Evolutionary conservation across 805 yeast species (phyloP).

Genomic region (Candida silvatica): DNA sequence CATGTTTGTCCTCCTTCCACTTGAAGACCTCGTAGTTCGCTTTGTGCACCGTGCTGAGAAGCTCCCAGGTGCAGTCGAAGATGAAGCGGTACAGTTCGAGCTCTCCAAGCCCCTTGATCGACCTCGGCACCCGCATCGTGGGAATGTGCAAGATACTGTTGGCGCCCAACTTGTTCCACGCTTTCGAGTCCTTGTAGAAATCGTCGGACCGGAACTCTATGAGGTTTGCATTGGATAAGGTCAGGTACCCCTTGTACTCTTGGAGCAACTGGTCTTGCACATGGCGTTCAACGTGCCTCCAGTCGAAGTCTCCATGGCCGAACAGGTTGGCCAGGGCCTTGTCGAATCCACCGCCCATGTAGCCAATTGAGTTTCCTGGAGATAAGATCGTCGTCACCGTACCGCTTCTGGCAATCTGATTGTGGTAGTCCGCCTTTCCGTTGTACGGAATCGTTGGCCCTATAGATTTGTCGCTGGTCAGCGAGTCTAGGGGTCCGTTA

Average conservation of each 20-base stretch:
- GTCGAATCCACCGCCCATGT: conserved; percentile 46
- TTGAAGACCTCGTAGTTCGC: conserved; percentile 10
- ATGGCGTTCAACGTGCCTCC: conserved; percentile 16
- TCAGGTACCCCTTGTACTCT: conserved; percentile 24
- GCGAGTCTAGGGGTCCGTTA: conserved; percentile 12
- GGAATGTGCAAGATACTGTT: conserved; percentile 28
- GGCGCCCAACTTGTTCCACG: conserved; percentile 22
- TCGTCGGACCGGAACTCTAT: conserved; percentile 18
- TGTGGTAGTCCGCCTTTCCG: conserved; percentile 6
- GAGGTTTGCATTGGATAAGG: conserved; percentile 22
- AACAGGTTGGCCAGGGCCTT: conserved; percentile 24
- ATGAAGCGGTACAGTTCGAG: conserved; percentile 15
- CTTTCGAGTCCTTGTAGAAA: conserved; percentile 15
- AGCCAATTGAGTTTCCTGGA: conserved; percentile 45
- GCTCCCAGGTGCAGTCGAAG: conserved; percentile 31
- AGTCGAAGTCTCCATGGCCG: conserved; percentile 5
- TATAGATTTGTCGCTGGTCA: conserved; percentile 3
- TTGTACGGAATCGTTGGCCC: no score
- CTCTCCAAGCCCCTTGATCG: conserved; percentile 5
- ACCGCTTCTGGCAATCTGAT: conserved; percentile 10
- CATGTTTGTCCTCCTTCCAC: conserved; percentile 10
- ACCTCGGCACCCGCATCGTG: conserved; percentile 31
- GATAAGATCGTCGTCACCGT: conserved; percentile 30
- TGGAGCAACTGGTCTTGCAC: conserved; percentile 10
- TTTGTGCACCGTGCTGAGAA: conserved; percentile 18